Conservation (phyloP, 2,329 filamentous ascomycete species). For the Penicillium sp. region DNA sequence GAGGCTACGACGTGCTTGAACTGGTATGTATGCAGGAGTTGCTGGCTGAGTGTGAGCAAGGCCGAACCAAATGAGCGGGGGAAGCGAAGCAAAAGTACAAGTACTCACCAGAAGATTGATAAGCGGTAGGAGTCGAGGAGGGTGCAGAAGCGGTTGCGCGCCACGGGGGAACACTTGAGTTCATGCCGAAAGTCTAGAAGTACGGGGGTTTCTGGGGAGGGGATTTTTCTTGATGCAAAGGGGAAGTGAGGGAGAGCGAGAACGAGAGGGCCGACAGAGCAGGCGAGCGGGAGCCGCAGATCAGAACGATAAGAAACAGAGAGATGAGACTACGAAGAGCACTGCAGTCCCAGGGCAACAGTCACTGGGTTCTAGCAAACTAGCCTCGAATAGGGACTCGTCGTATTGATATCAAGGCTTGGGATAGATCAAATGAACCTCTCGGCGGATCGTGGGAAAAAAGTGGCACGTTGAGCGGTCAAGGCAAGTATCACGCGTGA, state of each 20-base stretch:
- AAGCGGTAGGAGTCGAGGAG: constrained; percentile 22
- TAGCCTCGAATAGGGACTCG: no score
- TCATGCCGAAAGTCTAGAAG: constrained; percentile 28
- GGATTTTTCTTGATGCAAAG: constrained; percentile 5
- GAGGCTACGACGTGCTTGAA: constrained; percentile 58
- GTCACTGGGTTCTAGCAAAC: no score
- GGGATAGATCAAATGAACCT: no score
- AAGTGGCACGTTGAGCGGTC: no score
- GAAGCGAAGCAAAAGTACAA: not conserved
- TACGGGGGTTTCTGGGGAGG: constrained; percentile 13
- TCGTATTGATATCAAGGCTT: no score
- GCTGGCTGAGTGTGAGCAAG: constrained; percentile 20
- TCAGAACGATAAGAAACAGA: constrained; percentile 10
- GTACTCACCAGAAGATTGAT: constrained; percentile 29
- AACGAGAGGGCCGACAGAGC: constrained; percentile 1
- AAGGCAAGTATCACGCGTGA: no score
- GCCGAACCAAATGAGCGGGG: not conserved
- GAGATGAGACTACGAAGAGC: no score
- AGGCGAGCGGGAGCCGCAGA: constrained; percentile 3
- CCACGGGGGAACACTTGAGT: constrained; percentile 37
- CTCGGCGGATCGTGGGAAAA: no score
- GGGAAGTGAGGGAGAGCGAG: constrained; percentile 1
- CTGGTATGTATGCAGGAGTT: constrained; percentile 55
- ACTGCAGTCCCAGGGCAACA: no score
- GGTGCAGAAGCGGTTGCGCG: constrained; percentile 29